Percentiles rank a stretch among this genome's conserved stretches.
Conservation (phyloP, 148 eudicot species). For the Vaccinium myrtillus region DNA sequence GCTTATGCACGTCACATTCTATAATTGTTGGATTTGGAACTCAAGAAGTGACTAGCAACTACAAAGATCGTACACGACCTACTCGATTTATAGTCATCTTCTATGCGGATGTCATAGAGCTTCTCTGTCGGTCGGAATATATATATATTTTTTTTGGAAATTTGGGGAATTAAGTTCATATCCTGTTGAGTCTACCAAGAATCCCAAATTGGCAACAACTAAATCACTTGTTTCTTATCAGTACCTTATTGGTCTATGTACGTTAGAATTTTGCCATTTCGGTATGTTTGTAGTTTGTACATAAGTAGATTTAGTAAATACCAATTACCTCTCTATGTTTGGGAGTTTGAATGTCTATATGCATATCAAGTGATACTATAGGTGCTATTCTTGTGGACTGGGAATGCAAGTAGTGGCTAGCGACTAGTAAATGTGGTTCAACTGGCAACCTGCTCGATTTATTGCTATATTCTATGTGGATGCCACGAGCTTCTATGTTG, state of each 20-base stretch:
- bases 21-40: neutral
- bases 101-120: neutral
- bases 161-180: conserved; percentile 11
- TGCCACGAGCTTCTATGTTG: neutral
- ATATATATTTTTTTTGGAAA: neutral
- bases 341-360: neutral
- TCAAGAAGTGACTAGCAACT: neutral
- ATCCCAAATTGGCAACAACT: conserved; percentile 68
- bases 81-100: neutral
- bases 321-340: neutral
- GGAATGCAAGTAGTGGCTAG: neutral
- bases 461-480: conserved; percentile 2
- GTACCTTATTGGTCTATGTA: neutral
- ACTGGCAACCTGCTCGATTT: conserved; percentile 11
- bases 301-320: neutral
- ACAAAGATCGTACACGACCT: conserved; percentile 8
- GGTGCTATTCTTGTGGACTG: neutral
- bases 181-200: conserved; percentile 49
- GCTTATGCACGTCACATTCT: neutral
- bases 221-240: conserved; percentile 18
- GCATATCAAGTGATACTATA: neutral
- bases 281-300: neutral
- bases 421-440: neutral
- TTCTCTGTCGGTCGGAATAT: neutral
- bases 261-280: neutral